Percentiles rank a stretch among this genome's conserved stretches.
Evolutionary conservation across 2,329 filamentous ascomycete species (phyloP).

Genomic region (Alternaria conjuncta): DNA sequence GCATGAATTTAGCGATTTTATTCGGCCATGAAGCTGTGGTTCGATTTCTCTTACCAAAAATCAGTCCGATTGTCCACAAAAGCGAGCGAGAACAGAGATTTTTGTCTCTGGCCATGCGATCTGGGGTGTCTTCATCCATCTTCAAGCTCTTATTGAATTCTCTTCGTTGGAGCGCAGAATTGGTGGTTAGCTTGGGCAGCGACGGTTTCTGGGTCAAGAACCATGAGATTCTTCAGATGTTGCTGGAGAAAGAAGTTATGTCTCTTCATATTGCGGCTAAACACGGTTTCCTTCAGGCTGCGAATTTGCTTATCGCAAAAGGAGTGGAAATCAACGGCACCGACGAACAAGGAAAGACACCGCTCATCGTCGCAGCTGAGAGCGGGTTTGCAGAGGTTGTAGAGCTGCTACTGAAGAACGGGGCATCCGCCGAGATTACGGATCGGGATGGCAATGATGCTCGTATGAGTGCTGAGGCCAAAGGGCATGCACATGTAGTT

Average conservation of each 20-base stretch:
- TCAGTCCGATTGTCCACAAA: rapidly evolving
- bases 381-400: not conserved
- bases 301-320: not conserved
- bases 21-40: not conserved
- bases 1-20: rapidly evolving
- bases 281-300: not conserved
- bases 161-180: not conserved
- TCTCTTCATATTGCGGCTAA: not conserved
- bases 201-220: too few relatives aligned
- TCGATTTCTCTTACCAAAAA: not conserved
- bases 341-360: not conserved
- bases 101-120: too few relatives aligned
- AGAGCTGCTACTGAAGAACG: not conserved
- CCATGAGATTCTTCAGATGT: too few relatives aligned
- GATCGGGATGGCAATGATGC: not conserved
- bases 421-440: not conserved
- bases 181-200: not conserved
- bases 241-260: too few relatives aligned
- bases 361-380: not conserved
- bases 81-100: not conserved
- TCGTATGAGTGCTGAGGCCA: not conserved
- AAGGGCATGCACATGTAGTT: not conserved
- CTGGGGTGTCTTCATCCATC: not conserved
- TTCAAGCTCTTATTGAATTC: not conserved
- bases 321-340: not conserved